Percentiles rank a stretch among this genome's conserved stretches.
These are phyloP conservation scores for Dendryphion nanum DNA, from an alignment of 2,329 filamentous ascomycete genomes.

Conservation along the genomic window DNA sequence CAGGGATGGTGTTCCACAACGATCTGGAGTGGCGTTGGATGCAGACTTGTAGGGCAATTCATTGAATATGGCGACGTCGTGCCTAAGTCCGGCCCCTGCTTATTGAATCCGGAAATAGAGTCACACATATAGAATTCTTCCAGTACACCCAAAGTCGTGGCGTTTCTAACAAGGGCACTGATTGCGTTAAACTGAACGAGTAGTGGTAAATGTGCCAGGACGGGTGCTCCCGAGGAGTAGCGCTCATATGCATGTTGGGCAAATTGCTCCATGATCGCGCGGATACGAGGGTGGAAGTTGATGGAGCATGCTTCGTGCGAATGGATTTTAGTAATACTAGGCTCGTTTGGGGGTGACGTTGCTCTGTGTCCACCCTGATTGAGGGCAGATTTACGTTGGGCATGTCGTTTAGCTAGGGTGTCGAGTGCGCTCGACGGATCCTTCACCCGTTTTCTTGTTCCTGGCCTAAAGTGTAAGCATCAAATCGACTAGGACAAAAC, in stretches of 20 bases:
- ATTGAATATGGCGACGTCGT: not conserved
- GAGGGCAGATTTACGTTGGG: not conserved
- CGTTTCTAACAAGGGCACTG: not conserved
- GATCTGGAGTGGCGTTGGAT: not conserved
- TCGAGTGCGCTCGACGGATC: not conserved
- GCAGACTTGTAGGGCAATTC: not conserved
- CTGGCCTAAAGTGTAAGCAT: not conserved
- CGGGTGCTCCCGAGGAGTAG: not conserved
- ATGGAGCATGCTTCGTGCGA: not conserved
- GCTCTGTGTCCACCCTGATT: not conserved
- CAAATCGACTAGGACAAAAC: not conserved
- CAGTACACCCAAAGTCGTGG: not conserved
- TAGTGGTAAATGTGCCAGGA: not conserved
- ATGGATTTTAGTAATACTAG: not conserved
- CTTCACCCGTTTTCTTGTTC: not conserved
- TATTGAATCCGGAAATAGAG: not conserved
- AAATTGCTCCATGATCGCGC: not conserved
- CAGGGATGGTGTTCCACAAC: slow-evolving; percentile 42
- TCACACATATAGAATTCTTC: not conserved
- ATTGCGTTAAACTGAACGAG: not conserved
- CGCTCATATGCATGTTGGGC: not conserved
- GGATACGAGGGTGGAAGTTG: not conserved
- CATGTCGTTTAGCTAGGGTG: not conserved
- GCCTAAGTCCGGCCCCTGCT: not conserved
- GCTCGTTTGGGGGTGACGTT: not conserved